Evolutionary conservation across 768 basidiomycete genomes (phyloP).

Genomic region (Agaricus subrufescens): DNA sequence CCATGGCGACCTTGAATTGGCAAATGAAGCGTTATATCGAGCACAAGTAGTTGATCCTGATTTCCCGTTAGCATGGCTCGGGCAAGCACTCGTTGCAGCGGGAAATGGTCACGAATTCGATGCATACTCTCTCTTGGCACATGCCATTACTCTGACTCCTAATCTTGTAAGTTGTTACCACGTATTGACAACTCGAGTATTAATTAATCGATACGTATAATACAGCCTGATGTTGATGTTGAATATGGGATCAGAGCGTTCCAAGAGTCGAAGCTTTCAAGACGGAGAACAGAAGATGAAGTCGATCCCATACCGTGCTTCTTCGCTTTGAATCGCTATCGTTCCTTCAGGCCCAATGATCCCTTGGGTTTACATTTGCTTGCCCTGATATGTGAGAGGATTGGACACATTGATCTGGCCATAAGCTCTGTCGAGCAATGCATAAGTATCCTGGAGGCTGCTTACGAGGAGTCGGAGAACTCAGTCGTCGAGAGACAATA

Average conservation of each 20-base stretch:
- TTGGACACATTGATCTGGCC: conserved; percentile 67
- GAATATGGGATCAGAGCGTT: conserved; percentile 67
- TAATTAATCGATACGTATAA: background rate
- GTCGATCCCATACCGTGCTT: conserved; percentile 70
- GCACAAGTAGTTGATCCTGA: conserved; percentile 94
- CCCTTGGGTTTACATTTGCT: conserved; percentile 77
- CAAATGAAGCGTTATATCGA: conserved; percentile 79
- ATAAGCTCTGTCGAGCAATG: conserved; percentile 52
- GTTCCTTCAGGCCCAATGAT: conserved; percentile 61
- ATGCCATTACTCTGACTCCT: conserved; percentile 58
- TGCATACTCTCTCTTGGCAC: conserved; percentile 65
- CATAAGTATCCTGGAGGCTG: conserved; percentile 72
- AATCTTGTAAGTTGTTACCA: conserved; percentile 44
- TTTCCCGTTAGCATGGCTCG: conserved; percentile 84
- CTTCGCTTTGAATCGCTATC: conserved; percentile 77
- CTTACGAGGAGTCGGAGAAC: conserved; percentile 87
- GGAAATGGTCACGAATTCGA: conserved; percentile 54
- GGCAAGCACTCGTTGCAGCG: conserved; percentile 72
- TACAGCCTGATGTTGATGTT: conserved; percentile 76
- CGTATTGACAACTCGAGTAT: background rate
- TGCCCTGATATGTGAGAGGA: conserved; percentile 78
- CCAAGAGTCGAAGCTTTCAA: conserved; percentile 18
- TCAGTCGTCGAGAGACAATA: conserved; percentile 72
- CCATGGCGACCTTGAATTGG: conserved; percentile 74
- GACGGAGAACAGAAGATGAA: conserved; percentile 14